phyloP scores from a whole-genome alignment of 305 asterid species.

The Solanum hybrid region DNA sequence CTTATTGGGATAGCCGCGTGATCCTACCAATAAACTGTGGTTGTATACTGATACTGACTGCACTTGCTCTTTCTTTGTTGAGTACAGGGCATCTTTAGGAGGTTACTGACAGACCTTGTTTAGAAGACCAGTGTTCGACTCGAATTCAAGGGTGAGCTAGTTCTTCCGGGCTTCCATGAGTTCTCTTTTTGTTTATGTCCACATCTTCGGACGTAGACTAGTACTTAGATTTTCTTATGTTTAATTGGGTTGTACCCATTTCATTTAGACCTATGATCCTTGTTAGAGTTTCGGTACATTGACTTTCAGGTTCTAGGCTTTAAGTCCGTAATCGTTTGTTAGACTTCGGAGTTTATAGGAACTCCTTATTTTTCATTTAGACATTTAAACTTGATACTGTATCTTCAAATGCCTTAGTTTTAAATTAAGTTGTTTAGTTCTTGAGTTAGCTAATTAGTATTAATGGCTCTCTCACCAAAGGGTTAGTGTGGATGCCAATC shows the following conservation, averaged over 20 bases:
- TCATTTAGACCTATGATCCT: too few relatives aligned
- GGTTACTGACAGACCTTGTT: neutral
- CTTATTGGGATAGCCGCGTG: neutral
- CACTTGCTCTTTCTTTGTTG: neutral
- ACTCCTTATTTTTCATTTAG: neutral
- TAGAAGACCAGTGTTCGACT: too few relatives aligned
- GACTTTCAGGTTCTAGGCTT: neutral
- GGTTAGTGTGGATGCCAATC: neutral
- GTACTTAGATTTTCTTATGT: neutral
- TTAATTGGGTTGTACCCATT: neutral
- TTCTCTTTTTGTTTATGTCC: too few relatives aligned
- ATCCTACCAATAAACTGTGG: neutral
- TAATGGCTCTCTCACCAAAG: neutral
- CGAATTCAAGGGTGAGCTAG: neutral
- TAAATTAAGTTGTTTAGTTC: too few relatives aligned
- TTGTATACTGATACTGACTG: too few relatives aligned
- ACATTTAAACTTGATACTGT: neutral
- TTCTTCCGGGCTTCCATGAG: too few relatives aligned
- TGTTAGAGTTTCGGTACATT: neutral
- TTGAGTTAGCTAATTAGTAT: too few relatives aligned
- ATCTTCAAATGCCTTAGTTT: neutral
- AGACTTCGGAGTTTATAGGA: neutral
- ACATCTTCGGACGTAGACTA: too few relatives aligned
- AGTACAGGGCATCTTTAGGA: neutral
- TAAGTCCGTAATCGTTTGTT: too few relatives aligned